These are phyloP conservation scores for Trifolium fragiferum DNA, from an alignment of 306 rosid species.

Conservation along the genomic window DNA sequence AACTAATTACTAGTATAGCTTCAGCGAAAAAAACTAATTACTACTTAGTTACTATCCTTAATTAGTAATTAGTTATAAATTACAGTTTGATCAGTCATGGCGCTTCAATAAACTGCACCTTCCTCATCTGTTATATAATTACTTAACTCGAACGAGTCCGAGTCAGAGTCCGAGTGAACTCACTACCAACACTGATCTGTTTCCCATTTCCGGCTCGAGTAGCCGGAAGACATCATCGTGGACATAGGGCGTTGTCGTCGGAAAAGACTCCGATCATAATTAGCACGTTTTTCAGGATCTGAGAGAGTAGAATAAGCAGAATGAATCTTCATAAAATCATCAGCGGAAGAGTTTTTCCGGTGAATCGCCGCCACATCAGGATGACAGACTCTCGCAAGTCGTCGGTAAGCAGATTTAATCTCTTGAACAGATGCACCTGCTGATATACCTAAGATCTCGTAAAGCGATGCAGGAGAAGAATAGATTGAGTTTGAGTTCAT, in stretches of 20 bases:
- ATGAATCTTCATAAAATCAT: constrained; percentile 77
- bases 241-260: constrained; percentile 64
- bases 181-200: background rate
- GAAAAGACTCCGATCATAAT: constrained; percentile 61
- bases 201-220: constrained; percentile 13
- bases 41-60: background rate
- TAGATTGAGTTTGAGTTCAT: too few relatives aligned
- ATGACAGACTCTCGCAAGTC: constrained; percentile 76
- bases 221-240: constrained; percentile 53
- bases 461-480: constrained; percentile 58
- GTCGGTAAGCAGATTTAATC: constrained; percentile 82
- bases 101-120: background rate
- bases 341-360: constrained; percentile 67
- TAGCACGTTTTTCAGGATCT: constrained; percentile 88
- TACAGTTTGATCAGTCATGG: background rate
- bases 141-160: background rate
- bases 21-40: background rate
- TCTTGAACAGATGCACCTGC: constrained; percentile 74
- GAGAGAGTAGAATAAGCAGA: constrained; percentile 87
- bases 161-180: too few relatives aligned
- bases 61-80: background rate
- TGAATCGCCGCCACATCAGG: constrained; percentile 80
- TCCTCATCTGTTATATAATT: background rate
- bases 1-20: background rate
- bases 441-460: constrained; percentile 77